Percentiles rank a stretch among this genome's conserved stretches.
Evolutionary conservation across 768 basidiomycete species (phyloP).

Genomic region (Calocybe gangraenosa): DNA sequence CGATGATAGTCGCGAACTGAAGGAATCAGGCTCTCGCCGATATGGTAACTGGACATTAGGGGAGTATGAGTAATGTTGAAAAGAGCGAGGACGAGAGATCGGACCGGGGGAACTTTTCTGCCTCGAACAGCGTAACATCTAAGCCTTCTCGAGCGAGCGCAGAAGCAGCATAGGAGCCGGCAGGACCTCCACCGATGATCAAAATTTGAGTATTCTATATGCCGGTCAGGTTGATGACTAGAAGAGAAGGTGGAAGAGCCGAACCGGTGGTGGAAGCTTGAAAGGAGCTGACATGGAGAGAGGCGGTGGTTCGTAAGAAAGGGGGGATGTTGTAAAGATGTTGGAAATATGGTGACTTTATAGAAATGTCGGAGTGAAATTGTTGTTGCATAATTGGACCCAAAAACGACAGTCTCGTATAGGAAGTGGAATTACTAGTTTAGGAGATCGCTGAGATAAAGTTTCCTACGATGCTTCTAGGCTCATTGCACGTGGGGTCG

Average conservation of each 20-base stretch:
- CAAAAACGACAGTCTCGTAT: constrained; percentile 1
- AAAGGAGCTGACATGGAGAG: constrained; percentile 4
- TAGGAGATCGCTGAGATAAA: constrained; percentile 8
- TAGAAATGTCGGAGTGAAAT: constrained; percentile 4
- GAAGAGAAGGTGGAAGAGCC: neutral
- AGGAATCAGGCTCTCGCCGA: constrained; percentile 59
- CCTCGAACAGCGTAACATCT: constrained; percentile 49
- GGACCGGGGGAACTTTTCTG: constrained; percentile 50
- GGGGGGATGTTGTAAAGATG: neutral
- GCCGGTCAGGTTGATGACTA: neutral
- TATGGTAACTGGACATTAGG: constrained; percentile 42
- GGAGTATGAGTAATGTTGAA: constrained; percentile 1
- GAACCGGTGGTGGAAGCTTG: constrained; percentile 15
- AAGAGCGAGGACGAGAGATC: constrained; percentile 4
- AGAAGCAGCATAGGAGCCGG: constrained; percentile 53
- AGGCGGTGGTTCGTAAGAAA: neutral
- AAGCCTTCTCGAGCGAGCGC: constrained; percentile 54
- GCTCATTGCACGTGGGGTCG: constrained; percentile 13
- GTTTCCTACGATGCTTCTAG: constrained; percentile 1
- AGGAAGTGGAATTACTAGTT: constrained; percentile 11
- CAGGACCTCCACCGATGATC: constrained; percentile 51
- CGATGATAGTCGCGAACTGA: constrained; percentile 56
- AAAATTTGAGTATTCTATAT: constrained; percentile 39
- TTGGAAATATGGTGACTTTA: constrained; percentile 12
- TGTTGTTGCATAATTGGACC: constrained; percentile 1